Base-by-base conservation (phyloP, 768 basidiomycete species). In the Boletus rex-veris region DNA sequence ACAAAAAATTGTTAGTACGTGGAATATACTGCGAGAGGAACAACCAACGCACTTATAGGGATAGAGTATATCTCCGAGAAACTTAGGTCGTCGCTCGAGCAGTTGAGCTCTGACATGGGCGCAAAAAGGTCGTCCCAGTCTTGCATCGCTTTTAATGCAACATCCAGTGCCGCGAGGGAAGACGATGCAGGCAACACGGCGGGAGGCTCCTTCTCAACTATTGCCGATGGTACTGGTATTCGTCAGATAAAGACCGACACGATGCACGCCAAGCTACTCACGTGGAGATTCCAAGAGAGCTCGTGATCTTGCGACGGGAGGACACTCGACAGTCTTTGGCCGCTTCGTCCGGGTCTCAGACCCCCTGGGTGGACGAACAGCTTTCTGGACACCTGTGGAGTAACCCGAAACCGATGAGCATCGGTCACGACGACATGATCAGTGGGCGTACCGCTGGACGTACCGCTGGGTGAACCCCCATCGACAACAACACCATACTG, bases 111-210 rank as follows among this genome's bases (percentile, higher is more conserved):
- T 7, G 48, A 33, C 10, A 40, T 16, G 9, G 19, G 46, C 44
- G 16, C 45, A 33, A 65, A 45, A 28, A 52, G 50, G 41, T 47
- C 38, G 24, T 58, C 47, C 3, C 19, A 41, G 7, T 52, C 41
- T 3, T 33, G 18, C 51, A 48, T 59, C 26, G 26, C 43, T 44
- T 53, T 42, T 18, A 63, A 40, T 5, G 57, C 49, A 7, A 40
- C 51, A 37, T 65, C 62, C 19, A 65, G 51, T 16, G 47, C n/a
- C 30, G 26, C 39, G 2, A 65, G 21, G 8, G 64, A 64, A 37
- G 47, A 55, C 16, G 62, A 65, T 21, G 48, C 18, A 5, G 51
- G 18, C 7, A 59, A 38, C 4, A 21, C 31, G 19, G 36, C 14
- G 14, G 33, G n/a, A 24, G 28, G 2, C 19, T 18, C 39, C 39